These are phyloP conservation scores for Stereocaulon alpinum DNA, from an alignment of 495 filamentous ascomycete genomes.

Conservation along the genomic window DNA sequence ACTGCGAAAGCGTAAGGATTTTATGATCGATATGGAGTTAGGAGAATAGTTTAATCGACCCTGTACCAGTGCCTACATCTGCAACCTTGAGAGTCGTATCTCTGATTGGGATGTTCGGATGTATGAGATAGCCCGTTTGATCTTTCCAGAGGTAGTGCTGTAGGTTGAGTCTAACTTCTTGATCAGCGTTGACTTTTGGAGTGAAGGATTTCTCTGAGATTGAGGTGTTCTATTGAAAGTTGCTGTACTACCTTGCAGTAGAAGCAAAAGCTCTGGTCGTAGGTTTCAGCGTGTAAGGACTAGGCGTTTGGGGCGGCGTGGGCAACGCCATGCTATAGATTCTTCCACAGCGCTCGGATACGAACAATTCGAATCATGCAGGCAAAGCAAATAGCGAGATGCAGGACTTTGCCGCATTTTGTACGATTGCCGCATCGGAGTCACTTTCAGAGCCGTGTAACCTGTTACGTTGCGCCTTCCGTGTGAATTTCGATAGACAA, in stretches of 20 bases:
- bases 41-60: constrained; percentile 9
- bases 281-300: constrained; percentile 7
- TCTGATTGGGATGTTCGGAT: constrained; percentile 23
- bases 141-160: constrained; percentile 27
- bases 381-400: not conserved
- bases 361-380: not conserved
- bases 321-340: not conserved
- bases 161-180: constrained; percentile 20
- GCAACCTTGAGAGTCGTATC: constrained; percentile 23
- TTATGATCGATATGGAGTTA: no score
- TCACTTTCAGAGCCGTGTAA: not conserved
- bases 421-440: not conserved
- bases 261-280: constrained; percentile 6
- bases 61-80: constrained; percentile 29
- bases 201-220: not conserved
- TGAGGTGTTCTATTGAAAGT: not conserved
- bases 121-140: constrained; percentile 22
- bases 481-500: not conserved
- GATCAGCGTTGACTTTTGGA: not conserved
- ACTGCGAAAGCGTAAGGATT: constrained; percentile 11
- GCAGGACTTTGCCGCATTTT: constrained; percentile 1
- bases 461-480: not conserved
- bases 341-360: not conserved
- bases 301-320: constrained; percentile 1
- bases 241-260: constrained; percentile 2